Conservation (phyloP, 768 basidiomycete species). For the Butyriboletus loyo region DNA sequence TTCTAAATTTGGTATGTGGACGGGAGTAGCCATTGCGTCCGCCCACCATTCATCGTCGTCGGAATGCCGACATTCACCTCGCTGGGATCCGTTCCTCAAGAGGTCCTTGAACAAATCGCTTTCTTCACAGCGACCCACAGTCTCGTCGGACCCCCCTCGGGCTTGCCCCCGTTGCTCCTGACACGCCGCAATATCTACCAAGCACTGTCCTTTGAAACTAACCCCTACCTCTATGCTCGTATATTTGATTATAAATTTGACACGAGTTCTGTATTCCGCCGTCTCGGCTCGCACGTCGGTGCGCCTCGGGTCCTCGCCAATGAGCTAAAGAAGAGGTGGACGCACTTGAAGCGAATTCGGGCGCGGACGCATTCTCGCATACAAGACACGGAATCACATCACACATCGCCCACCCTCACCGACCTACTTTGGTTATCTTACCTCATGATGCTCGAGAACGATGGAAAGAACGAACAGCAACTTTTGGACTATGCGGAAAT, state of each 20-base stretch:
- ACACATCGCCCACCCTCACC: conserved; percentile 6
- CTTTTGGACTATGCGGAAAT: conserved; percentile 66
- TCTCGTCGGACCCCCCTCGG: conserved; percentile 59
- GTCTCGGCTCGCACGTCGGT: conserved; percentile 43
- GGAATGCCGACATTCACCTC: conserved; percentile 17
- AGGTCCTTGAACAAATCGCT: conserved; percentile 78
- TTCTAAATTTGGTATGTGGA: conserved; percentile 7
- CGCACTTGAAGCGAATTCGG: conserved; percentile 55
- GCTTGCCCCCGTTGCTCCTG: conserved; percentile 53
- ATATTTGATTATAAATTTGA: conserved; percentile 74
- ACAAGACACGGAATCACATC: conserved; percentile 21
- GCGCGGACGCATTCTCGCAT: conserved; percentile 27
- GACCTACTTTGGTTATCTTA: conserved; percentile 67
- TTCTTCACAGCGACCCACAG: conserved; percentile 53
- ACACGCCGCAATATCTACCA: conserved; percentile 48
- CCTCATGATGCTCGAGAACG: conserved; percentile 79
- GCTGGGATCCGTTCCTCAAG: conserved; percentile 61
- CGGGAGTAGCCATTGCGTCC: not conserved
- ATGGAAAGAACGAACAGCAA: conserved; percentile 67
- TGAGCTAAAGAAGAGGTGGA: conserved; percentile 65
- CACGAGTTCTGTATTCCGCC: conserved; percentile 43
- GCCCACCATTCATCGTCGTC: not conserved
- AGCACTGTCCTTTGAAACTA: conserved; percentile 48
- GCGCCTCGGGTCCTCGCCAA: conserved; percentile 47
- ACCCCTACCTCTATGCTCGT: conserved; percentile 69